Evolutionary conservation across 371 early-diverging fungal genomes (phyloP), one percentile per base, ranked within the genome.

Genomic region (Syncephalastrum sp.): DNA sequence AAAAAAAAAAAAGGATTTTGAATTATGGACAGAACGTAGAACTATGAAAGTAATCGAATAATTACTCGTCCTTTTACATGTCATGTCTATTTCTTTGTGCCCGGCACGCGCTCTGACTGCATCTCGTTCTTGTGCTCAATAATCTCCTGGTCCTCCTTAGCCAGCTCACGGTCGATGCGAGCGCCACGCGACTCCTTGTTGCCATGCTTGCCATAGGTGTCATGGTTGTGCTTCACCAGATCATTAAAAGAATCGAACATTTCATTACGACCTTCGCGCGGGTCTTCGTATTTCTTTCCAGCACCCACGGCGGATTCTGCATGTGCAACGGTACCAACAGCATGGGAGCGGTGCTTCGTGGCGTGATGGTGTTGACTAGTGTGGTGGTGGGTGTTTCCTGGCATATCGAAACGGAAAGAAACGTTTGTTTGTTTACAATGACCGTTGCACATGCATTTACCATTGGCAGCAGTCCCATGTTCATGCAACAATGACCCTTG

Each of bases 181-280:
- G 33, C 56, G 15, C 56, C 56, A 24, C 56, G 56, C 10, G 48
- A 47, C 15, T 56, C 38, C 4, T 46, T 15, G 16, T 23, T 46
- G 33, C 48, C 23, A 27, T 29, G 3, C 33, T 51, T 25, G 33
- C 33, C 33, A 38, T 25, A 51, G 51, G 6, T 27, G 47, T 47
- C 48, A 49, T 38, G 47, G 46, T 49, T 24, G 14, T 56, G 49
- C 21, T 47, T 46, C 38, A 45, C 16, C 27, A 47, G 48, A 21
- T 56, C 56, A n/a, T 56, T 24, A 23, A 48, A 56, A 19, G 29
- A 41, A 38, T 56, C 56, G 25, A 38, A 56, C 56, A 29, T 48
- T 17, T 25, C 13, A 25, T 56, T 56, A 15, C 42, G 56, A 3
- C 56, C 56, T 48, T 56, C 47, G 16, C 41, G 33, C 3, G 56